A percentile compares a stretch with the other conserved stretches of the same genome.
Conservation (phyloP, 176 grass and related monocot species). For the Stipa capillata region DNA sequence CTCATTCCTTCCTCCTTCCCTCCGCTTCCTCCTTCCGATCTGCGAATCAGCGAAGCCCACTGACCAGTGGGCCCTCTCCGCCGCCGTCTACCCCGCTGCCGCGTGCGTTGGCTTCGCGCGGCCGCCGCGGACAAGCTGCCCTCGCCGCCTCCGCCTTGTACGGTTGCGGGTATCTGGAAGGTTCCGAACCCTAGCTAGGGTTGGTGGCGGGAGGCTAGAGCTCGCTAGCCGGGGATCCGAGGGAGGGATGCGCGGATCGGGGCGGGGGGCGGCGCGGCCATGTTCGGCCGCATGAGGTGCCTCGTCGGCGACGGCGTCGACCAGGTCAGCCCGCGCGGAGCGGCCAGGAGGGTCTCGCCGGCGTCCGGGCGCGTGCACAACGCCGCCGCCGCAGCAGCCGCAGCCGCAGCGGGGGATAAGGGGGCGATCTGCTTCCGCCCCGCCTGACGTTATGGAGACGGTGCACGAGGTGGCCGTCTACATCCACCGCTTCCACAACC, state of each 20-base stretch:
- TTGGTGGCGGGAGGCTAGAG: neutral
- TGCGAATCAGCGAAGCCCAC: neutral
- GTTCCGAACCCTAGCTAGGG: neutral
- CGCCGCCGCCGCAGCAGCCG: neutral
- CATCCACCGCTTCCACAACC: conserved; percentile 97
- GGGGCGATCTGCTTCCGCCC: conserved; percentile 16
- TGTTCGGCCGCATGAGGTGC: conserved; percentile 64
- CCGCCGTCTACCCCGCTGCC: neutral
- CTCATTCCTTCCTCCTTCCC: neutral
- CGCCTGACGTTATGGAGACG: conserved; percentile 79
- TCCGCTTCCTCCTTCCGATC: conserved; percentile 17
- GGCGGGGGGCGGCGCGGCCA: conserved; percentile 13
- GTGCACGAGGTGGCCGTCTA: conserved; percentile 92
- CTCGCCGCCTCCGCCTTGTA: neutral
- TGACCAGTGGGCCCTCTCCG: neutral
- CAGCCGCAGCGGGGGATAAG: neutral
- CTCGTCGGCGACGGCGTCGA: conserved; percentile 53
- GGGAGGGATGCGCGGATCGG: conserved; percentile 42
- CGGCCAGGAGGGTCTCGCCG: conserved; percentile 40
- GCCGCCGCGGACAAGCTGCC: neutral
- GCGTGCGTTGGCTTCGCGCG: neutral
- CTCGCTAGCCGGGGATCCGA: conserved; percentile 7
- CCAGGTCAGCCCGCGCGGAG: conserved; percentile 46
- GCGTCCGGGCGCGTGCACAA: conserved; percentile 48
- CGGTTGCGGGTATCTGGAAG: neutral